A percentile compares a stretch with the other conserved stretches of the same genome.
Conservation (phyloP, 2,329 filamentous ascomycete genomes). For the Fusarium sp. region DNA sequence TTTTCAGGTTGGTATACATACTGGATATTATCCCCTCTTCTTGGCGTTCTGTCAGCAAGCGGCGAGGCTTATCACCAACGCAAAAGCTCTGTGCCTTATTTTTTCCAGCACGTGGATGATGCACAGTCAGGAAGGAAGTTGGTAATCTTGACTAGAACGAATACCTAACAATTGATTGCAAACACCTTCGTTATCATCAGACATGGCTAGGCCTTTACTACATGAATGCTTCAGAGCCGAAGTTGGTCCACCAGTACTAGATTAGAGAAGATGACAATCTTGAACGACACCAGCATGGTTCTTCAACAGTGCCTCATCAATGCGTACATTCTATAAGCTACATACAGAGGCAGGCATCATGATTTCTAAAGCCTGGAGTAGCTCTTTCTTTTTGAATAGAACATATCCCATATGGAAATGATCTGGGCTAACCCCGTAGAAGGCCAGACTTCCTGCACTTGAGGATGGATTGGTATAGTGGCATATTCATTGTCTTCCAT, state of each 20-base stretch:
- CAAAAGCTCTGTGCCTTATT: not conserved
- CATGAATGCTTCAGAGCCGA: not conserved
- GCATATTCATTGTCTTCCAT: not conserved
- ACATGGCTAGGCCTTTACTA: not conserved
- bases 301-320: not conserved
- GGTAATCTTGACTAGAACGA: not conserved
- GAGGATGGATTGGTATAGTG: not conserved
- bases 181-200: not conserved
- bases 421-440: not conserved
- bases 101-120: slow-evolving; percentile 14
- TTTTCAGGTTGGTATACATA: not conserved
- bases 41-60: slow-evolving; percentile 10
- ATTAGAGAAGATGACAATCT: not conserved
- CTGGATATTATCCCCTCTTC: slow-evolving; percentile 20
- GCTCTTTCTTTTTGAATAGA: not conserved
- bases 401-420: not conserved
- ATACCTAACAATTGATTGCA: not conserved
- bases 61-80: slow-evolving; percentile 6
- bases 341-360: not conserved
- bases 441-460: not conserved
- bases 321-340: not conserved
- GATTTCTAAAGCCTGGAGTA: not conserved
- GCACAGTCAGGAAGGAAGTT: not conserved
- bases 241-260: not conserved
- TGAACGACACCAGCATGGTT: not conserved